Evolutionary conservation across 2,329 filamentous ascomycete species (phyloP).

Genomic region (Hymenoscyphus scutula): DNA sequence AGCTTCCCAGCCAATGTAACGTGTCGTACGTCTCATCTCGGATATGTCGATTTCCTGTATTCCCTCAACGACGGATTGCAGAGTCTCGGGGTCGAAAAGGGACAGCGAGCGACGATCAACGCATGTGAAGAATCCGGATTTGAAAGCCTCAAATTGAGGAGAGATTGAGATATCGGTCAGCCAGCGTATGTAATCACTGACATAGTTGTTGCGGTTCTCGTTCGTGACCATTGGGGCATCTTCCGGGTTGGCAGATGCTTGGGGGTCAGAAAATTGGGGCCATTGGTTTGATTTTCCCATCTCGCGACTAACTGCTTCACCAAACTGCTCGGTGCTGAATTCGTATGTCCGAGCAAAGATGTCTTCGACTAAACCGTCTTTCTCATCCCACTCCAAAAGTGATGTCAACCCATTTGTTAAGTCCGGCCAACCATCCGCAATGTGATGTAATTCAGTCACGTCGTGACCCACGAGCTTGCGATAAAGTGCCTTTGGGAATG

Average conservation of each 20-base stretch:
- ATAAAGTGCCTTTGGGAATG: conserved; percentile 83
- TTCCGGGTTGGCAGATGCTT: conserved; percentile 40
- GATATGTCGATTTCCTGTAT: conserved; percentile 74
- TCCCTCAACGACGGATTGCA: conserved; percentile 82
- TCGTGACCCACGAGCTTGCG: conserved; percentile 70
- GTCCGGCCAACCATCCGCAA: conserved; percentile 84
- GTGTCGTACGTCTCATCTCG: conserved; percentile 67
- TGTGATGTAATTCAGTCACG: conserved; percentile 69
- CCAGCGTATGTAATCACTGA: conserved; percentile 81
- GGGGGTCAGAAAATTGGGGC: conserved; percentile 49
- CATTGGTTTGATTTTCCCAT: conserved; percentile 49
- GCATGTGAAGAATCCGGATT: conserved; percentile 74
- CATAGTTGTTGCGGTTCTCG: conserved; percentile 73
- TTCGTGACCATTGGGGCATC: conserved; percentile 73
- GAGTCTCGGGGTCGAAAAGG: conserved; percentile 62
- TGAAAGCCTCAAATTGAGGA: conserved; percentile 78
- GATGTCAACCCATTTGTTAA: conserved; percentile 71
- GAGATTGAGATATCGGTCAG: conserved; percentile 74
- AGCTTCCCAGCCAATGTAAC: conserved; percentile 79
- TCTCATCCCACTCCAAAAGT: conserved; percentile 73
- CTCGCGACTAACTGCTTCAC: conserved; percentile 53
- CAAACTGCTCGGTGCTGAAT: conserved; percentile 66
- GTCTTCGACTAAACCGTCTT: conserved; percentile 73
- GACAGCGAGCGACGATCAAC: conserved; percentile 67
- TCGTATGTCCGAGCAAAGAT: conserved; percentile 82